phyloP scores from a whole-genome alignment of 2,329 filamentous ascomycete species.

The Penicillium sp. region DNA sequence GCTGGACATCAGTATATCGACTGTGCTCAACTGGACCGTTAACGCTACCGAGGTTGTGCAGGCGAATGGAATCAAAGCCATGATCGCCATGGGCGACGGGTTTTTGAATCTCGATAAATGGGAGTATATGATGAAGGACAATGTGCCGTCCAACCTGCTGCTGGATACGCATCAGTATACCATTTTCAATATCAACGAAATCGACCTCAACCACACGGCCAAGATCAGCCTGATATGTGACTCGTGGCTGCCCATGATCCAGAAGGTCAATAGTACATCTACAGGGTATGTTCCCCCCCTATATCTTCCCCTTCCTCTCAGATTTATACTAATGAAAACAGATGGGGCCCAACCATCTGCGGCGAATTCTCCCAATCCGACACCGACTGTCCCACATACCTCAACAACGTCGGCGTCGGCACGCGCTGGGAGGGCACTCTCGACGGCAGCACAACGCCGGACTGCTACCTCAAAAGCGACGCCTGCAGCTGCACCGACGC shows the following conservation, averaged over 20 bases:
- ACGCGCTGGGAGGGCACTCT: conserved; percentile 77
- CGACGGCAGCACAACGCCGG: conserved; percentile 48
- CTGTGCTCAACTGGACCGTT: conserved; percentile 76
- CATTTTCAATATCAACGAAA: conserved; percentile 90
- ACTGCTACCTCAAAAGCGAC: conserved; percentile 54
- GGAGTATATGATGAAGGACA: conserved; percentile 72
- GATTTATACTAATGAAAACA: conserved; percentile 18
- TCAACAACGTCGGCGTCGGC: conserved; percentile 87
- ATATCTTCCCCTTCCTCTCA: not conserved
- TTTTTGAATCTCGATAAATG: conserved; percentile 90
- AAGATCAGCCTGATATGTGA: conserved; percentile 85
- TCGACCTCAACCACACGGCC: conserved; percentile 72
- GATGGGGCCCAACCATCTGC: conserved; percentile 86
- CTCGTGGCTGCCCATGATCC: conserved; percentile 78
- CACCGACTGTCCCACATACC: conserved; percentile 81
- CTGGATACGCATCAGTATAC: conserved; percentile 99
- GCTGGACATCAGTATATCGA: conserved; percentile 61
- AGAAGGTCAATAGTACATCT: conserved; percentile 64
- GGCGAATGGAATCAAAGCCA: conserved; percentile 67
- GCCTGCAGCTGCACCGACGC: conserved; percentile 70
- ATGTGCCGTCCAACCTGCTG: conserved; percentile 64
- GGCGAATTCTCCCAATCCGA: conserved; percentile 98
- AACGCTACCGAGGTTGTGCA: conserved; percentile 69
- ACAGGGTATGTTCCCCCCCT: conserved; percentile 54
- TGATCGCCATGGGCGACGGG: conserved; percentile 86